Percentiles rank a stretch among this genome's conserved stretches.
Conservation (phyloP, 2,329 filamentous ascomycete species). For the Beauveria sp. region DNA sequence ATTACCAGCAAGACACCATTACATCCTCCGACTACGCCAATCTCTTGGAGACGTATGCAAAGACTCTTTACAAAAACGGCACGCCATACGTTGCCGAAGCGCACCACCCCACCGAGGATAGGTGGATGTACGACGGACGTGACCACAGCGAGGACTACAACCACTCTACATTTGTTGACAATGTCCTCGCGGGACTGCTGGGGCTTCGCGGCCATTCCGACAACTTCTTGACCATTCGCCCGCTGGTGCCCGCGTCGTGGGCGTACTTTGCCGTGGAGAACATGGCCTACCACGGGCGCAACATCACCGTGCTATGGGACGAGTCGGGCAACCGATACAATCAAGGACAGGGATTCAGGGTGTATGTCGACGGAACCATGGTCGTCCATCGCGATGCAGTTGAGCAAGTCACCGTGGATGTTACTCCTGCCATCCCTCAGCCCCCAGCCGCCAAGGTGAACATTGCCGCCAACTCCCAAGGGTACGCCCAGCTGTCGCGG, state of each 20-base stretch:
- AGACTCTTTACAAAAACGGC: conserved; percentile 28
- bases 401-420: conserved; percentile 12
- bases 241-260: conserved; percentile 29
- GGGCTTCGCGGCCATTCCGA: conserved; percentile 31
- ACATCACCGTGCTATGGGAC: conserved; percentile 34
- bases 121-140: conserved; percentile 18
- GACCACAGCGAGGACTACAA: conserved; percentile 31
- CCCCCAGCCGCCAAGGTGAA: conserved; percentile 19
- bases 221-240: conserved; percentile 29
- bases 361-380: conserved; percentile 28
- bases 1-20: conserved; percentile 22
- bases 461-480: conserved; percentile 32
- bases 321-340: conserved; percentile 29
- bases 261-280: conserved; percentile 35
- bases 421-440: conserved; percentile 13
- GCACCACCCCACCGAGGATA: conserved; percentile 28
- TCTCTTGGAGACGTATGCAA: conserved; percentile 30
- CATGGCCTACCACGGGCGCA: conserved; percentile 33
- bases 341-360: conserved; percentile 25
- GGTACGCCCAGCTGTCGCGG: conserved; percentile 22
- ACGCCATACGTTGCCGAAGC: conserved; percentile 37
- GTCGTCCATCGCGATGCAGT: conserved; percentile 14
- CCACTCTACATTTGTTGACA: conserved; percentile 37
- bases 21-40: conserved; percentile 30
- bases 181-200: conserved; percentile 34